A percentile compares a stretch with the other conserved stretches of the same genome.
Conservation (phyloP, 441 rosid species). For the Euphorbia corollata region DNA sequence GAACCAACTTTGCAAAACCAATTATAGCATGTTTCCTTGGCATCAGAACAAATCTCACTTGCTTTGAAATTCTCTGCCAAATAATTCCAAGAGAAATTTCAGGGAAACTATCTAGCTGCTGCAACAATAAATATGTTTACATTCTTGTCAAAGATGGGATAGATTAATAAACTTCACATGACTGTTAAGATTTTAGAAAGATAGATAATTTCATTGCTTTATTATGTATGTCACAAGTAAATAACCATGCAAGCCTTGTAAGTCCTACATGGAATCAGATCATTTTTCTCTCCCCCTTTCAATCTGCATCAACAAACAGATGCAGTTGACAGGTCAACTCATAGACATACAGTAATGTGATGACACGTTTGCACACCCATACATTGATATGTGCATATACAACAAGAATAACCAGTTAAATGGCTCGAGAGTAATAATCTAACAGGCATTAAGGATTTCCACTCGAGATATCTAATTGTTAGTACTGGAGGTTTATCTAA, state of each 20-base stretch:
- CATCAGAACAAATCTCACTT: constrained; percentile 53
- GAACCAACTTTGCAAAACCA: constrained; percentile 92
- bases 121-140: background rate
- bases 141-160: background rate
- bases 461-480: background rate
- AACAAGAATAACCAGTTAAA: background rate
- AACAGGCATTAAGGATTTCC: background rate
- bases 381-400: background rate
- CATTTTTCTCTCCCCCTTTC: background rate
- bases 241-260: background rate
- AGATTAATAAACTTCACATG: background rate
- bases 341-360: background rate
- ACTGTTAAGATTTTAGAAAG: background rate
- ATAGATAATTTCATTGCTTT: background rate
- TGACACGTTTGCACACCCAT: background rate
- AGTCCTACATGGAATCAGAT: constrained; percentile 1
- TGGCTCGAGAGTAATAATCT: background rate
- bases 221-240: background rate
- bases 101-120: constrained; percentile 15
- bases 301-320: constrained; percentile 6
- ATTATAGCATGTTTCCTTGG: constrained; percentile 88
- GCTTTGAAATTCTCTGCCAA: constrained; percentile 68
- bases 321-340: constrained; percentile 4
- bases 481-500: background rate
- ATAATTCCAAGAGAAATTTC: constrained; percentile 24